These are phyloP conservation scores for Fusarium subglutinans DNA, from an alignment of 2,329 filamentous ascomycete species.

Conservation along the genomic window DNA sequence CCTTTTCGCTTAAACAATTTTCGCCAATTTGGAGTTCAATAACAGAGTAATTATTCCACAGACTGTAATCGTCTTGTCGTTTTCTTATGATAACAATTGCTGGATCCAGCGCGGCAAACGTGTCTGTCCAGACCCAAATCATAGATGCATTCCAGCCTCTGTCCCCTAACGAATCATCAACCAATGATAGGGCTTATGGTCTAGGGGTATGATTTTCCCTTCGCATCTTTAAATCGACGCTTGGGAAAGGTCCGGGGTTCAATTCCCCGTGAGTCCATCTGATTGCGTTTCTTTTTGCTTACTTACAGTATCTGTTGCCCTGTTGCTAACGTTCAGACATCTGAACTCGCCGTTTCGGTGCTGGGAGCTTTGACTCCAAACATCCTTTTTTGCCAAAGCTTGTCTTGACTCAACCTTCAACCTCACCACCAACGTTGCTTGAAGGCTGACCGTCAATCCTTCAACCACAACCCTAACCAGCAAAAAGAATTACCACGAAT, in stretches of 20 bases:
- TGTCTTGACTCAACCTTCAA: background rate
- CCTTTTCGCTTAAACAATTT: background rate
- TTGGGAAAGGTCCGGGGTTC: slow-evolving; percentile 28
- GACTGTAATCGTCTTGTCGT: background rate
- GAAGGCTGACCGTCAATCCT: background rate
- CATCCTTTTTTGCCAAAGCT: background rate
- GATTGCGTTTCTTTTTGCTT: background rate
- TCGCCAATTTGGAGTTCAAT: background rate
- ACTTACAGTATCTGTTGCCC: background rate
- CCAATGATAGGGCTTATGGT: slow-evolving; percentile 24
- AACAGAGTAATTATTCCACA: rapidly evolving
- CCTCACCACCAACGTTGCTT: too few species aligned
- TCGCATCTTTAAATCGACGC: slow-evolving; percentile 14
- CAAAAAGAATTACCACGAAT: rapidly evolving
- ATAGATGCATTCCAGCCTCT: background rate
- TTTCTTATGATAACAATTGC: background rate
- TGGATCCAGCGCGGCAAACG: background rate
- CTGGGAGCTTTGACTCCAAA: background rate
- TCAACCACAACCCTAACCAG: background rate
- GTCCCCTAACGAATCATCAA: background rate
- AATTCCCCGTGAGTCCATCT: slow-evolving; percentile 29
- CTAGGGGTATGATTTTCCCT: slow-evolving; percentile 32
- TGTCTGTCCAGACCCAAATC: too few species aligned
- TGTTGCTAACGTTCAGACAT: rapidly evolving
- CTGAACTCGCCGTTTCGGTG: background rate